phyloP scores from a whole-genome alignment of 2,329 filamentous ascomycete genomes.

The Sporothrix pseudoabietina region DNA sequence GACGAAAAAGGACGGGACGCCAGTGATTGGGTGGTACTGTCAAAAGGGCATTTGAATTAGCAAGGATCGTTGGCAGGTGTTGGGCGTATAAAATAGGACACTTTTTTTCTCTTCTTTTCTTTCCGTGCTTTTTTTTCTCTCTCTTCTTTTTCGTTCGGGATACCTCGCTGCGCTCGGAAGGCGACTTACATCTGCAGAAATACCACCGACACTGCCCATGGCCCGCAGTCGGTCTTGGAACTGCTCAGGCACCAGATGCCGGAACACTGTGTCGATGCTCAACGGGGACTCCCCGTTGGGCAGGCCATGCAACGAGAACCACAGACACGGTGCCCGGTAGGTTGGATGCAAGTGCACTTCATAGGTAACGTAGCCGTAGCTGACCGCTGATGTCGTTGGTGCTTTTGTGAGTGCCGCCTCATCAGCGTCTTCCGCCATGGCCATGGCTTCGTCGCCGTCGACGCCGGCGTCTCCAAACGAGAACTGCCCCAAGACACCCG shows the following conservation, averaged over 20 bases:
- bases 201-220: constrained; percentile 68
- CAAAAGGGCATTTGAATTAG: constrained; percentile 28
- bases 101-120: neutral
- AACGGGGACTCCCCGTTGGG: constrained; percentile 59
- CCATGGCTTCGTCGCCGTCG: constrained; percentile 6
- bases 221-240: constrained; percentile 63
- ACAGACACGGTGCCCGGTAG: constrained; percentile 74
- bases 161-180: neutral
- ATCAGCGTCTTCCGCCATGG: constrained; percentile 26
- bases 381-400: constrained; percentile 37
- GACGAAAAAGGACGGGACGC: constrained; percentile 80
- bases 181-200: constrained; percentile 73
- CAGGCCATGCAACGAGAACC: constrained; percentile 68
- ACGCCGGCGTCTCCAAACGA: constrained; percentile 43
- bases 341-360: constrained; percentile 75
- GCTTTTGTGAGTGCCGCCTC: constrained; percentile 48
- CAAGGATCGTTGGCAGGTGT: neutral
- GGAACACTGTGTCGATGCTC: constrained; percentile 70
- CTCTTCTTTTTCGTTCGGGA: no score
- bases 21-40: constrained; percentile 81
- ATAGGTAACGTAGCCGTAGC: constrained; percentile 61
- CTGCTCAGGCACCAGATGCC: constrained; percentile 67
- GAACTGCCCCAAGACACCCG: constrained; percentile 50
- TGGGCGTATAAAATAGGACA: constrained; percentile 16
- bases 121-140: neutral